Percentiles rank a stretch among this genome's conserved stretches.
These are phyloP conservation scores for Exophiala oligosperma DNA, from an alignment of 2,329 filamentous ascomycete species.

Conservation along the genomic window DNA sequence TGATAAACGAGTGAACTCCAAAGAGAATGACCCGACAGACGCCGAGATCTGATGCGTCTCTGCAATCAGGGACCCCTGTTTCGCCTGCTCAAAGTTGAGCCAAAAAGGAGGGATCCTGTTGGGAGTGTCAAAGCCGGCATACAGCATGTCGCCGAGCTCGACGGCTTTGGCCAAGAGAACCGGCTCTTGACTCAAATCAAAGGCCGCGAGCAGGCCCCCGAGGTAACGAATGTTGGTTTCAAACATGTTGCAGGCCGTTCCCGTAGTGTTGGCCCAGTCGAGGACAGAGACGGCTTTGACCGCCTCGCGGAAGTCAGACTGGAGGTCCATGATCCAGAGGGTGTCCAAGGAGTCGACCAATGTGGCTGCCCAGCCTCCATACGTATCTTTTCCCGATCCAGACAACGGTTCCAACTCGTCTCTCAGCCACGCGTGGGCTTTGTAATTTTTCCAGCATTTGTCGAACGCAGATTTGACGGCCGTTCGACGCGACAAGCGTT, in stretches of 20 bases:
- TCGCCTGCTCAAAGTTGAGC: constrained; percentile 33
- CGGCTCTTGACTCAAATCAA: constrained; percentile 38
- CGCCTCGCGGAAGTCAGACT: constrained; percentile 64
- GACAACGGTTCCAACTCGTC: constrained; percentile 63
- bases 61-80: constrained; percentile 36
- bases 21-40: constrained; percentile 55
- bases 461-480: background rate
- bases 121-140: constrained; percentile 45
- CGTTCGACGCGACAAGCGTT: background rate
- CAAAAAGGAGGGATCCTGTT: constrained; percentile 63
- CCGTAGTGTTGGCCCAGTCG: constrained; percentile 59
- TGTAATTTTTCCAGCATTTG: constrained; percentile 57
- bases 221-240: constrained; percentile 44
- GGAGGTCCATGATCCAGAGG: constrained; percentile 70
- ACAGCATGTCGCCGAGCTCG: constrained; percentile 46
- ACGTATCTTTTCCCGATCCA: constrained; percentile 54
- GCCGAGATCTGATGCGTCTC: constrained; percentile 34
- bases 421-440: constrained; percentile 60
- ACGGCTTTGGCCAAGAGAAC: constrained; percentile 40
- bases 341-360: constrained; percentile 66
- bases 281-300: constrained; percentile 59
- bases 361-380: constrained; percentile 66
- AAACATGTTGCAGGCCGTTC: constrained; percentile 37
- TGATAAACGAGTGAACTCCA: constrained; percentile 66
- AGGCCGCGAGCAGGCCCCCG: constrained; percentile 39